These are phyloP conservation scores for Thyridium curvatum DNA, from an alignment of 2,329 filamentous ascomycete species.

Conservation along the genomic window DNA sequence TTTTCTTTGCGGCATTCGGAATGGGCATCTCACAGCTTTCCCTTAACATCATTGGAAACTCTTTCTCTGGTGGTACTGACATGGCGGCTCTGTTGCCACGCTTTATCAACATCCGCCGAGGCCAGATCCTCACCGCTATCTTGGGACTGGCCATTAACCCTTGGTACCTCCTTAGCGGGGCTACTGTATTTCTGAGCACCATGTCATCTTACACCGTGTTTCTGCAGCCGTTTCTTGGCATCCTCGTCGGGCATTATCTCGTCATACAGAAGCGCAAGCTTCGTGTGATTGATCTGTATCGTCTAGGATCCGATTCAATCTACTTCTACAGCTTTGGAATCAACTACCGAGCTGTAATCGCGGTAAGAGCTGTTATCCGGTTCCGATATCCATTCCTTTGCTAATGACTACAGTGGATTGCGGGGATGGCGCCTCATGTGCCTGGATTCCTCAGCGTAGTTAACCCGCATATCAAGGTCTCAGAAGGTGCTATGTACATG, in stretches of 20 bases:
- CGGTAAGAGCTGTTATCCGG: not conserved
- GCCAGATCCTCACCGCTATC: no score
- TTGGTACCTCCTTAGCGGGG: conserved; percentile 28
- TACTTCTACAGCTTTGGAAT: not conserved
- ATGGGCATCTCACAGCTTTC: no score
- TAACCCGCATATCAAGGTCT: conserved; percentile 22
- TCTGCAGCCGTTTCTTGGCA: conserved; percentile 29
- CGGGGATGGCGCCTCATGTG: conserved; percentile 20
- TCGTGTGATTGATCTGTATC: not conserved
- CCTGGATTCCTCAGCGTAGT: conserved; percentile 36
- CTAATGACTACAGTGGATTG: no score
- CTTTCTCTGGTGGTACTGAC: not conserved
- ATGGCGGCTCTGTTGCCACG: no score
- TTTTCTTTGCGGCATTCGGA: no score
- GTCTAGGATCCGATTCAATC: not conserved
- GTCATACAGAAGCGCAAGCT: conserved; percentile 22
- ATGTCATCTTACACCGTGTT: conserved; percentile 29
- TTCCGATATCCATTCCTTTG: no score
- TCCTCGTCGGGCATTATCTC: conserved; percentile 29
- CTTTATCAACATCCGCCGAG: no score
- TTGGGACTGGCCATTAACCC: conserved; percentile 5
- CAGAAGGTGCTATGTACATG: conserved; percentile 27
- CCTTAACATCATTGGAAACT: conserved; percentile 11
- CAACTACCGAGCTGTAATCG: not conserved
- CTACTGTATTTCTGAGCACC: conserved; percentile 27